A percentile compares a stretch with the other conserved stretches of the same genome.
Conservation (phyloP, 176 grass and related monocot genomes). For the Alopecurus myosuroides region DNA sequence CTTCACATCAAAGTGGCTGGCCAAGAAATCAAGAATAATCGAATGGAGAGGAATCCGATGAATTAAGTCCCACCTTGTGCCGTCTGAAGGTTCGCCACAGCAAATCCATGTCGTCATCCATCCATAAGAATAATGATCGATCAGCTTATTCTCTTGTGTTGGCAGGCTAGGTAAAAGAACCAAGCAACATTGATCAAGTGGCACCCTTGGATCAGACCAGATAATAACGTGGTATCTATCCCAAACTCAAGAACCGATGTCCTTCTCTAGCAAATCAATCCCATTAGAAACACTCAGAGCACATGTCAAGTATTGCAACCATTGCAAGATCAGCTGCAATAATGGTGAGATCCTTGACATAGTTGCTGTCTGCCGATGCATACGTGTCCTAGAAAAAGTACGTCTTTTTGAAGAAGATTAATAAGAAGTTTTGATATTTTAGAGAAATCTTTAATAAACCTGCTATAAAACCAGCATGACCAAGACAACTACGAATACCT, state of each 20-base stretch:
- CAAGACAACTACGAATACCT: too few species aligned
- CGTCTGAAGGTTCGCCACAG: neutral
- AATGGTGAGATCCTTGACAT: slow-evolving; percentile 79
- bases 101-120: neutral
- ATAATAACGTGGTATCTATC: neutral
- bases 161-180: neutral
- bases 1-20: neutral
- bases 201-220: neutral
- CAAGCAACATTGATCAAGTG: neutral
- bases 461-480: too few species aligned
- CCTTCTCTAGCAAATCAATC: neutral
- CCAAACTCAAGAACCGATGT: neutral
- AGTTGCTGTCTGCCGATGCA: slow-evolving; percentile 57
- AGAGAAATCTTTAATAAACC: too few species aligned
- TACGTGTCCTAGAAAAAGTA: slow-evolving; percentile 67
- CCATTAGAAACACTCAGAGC: neutral
- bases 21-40: neutral
- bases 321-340: slow-evolving; percentile 61
- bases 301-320: slow-evolving; percentile 64
- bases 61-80: neutral
- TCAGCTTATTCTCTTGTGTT: neutral
- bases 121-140: neutral
- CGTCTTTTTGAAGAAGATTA: too few species aligned
- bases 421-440: too few species aligned
- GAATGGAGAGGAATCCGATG: neutral